These are phyloP conservation scores for Albifimbria verrucaria DNA, from an alignment of 2,329 filamentous ascomycete genomes.

Conservation along the genomic window DNA sequence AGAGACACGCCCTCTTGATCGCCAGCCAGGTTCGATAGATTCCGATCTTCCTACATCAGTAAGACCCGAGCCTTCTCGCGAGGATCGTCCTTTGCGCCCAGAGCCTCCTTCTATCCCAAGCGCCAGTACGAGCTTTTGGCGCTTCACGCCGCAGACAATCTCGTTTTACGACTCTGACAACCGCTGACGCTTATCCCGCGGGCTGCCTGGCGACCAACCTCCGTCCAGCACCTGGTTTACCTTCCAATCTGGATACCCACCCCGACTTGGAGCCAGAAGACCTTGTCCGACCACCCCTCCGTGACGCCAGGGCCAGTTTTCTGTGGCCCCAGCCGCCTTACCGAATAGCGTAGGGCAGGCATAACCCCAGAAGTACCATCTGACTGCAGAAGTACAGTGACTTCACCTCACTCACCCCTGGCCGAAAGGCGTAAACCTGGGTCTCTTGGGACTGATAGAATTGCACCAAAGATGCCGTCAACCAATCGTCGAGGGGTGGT, in stretches of 20 bases:
- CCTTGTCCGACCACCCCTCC: neutral
- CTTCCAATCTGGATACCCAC: neutral
- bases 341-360: constrained; percentile 24
- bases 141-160: neutral
- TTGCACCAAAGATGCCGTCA: constrained; percentile 24
- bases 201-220: neutral
- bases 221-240: neutral
- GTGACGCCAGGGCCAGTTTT: neutral
- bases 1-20: too few species aligned
- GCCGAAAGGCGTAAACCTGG: constrained; percentile 27
- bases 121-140: too few species aligned
- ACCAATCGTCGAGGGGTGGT: constrained; percentile 26
- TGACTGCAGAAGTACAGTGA: constrained; percentile 32
- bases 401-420: constrained; percentile 24
- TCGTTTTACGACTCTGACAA: neutral
- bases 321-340: constrained; percentile 19
- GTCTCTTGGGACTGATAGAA: constrained; percentile 21
- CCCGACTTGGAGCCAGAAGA: neutral
- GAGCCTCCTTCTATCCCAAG: too few species aligned
- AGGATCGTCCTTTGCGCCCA: too few species aligned
- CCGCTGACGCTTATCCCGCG: neutral
- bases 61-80: too few species aligned
- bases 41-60: too few species aligned
- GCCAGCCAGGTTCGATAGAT: too few species aligned
- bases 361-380: constrained; percentile 26